These are phyloP conservation scores for Meredithiella fracta DNA, from an alignment of 2,329 filamentous ascomycete species.

Conservation along the genomic window DNA sequence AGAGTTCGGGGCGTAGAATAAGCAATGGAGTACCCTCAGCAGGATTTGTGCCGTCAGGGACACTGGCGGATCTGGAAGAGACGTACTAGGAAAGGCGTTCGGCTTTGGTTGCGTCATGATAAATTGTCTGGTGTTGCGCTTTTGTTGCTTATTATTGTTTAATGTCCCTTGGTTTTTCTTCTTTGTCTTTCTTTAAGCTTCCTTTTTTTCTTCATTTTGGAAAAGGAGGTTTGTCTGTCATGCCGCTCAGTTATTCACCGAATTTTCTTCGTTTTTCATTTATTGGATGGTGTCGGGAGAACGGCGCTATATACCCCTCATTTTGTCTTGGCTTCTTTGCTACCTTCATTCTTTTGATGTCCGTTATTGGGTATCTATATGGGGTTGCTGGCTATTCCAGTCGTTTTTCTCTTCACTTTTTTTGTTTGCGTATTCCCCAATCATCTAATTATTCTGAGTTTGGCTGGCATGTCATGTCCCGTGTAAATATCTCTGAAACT, in stretches of 20 bases:
- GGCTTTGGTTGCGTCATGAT: conserved; percentile 5
- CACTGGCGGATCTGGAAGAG: conserved; percentile 35
- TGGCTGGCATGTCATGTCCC: not conserved
- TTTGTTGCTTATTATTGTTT: conserved; percentile 7
- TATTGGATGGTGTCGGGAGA: not conserved
- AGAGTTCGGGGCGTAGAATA: conserved; percentile 22
- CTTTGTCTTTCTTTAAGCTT: conserved; percentile 1
- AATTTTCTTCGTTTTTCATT: not conserved
- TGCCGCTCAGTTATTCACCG: conserved; percentile 1
- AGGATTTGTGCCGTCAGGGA: conserved; percentile 16
- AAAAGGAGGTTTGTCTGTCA: not conserved
- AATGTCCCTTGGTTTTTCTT: not conserved
- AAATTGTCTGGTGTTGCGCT: not conserved
- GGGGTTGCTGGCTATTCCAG: not conserved
- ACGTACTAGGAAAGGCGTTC: conserved; percentile 28
- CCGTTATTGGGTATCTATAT: no score
- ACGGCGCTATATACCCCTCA: not conserved
- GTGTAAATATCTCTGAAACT: no score
- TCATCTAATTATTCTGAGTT: not conserved
- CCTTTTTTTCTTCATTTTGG: conserved; percentile 6
- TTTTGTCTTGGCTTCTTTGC: no score
- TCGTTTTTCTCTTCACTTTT: conserved; percentile 7
- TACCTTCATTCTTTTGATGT: not conserved
- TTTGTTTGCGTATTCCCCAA: not conserved
- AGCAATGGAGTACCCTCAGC: conserved; percentile 22